A percentile compares a stretch with the other conserved stretches of the same genome.
Conservation (phyloP, 805 yeast genomes). For the Wickerhamiella allomyrinae region DNA sequence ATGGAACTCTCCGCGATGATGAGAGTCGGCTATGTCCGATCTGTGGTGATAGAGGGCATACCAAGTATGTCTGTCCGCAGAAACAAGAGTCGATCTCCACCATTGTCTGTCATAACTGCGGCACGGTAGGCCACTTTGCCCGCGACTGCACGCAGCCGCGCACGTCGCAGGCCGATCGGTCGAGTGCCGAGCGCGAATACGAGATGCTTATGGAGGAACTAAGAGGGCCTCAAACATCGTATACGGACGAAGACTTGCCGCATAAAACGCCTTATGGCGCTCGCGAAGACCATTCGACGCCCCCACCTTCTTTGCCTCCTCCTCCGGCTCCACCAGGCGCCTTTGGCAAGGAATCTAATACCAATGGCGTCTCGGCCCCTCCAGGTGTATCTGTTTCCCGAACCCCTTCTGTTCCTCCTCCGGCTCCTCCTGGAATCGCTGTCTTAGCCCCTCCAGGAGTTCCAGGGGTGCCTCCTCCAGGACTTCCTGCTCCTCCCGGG, state of each 20-base stretch:
- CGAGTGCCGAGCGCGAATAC: conserved; percentile 32
- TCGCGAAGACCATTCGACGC: neutral
- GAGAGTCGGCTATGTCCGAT: conserved; percentile 45
- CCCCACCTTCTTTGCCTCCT: neutral
- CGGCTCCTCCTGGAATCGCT: neutral
- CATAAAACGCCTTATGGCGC: neutral
- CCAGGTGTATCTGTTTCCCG: too few species aligned
- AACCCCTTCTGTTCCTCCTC: too few species aligned
- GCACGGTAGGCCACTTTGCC: conserved; percentile 72
- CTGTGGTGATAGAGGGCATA: conserved; percentile 58
- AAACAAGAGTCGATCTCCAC: conserved; percentile 35
- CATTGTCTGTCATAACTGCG: conserved; percentile 66
- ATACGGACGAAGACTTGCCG: neutral
- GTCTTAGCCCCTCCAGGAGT: neutral
- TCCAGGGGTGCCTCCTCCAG: conserved; percentile 7
- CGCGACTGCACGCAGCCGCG: conserved; percentile 51
- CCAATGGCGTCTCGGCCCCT: too few species aligned
- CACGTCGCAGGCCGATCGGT: conserved; percentile 11
- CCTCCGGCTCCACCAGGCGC: neutral
- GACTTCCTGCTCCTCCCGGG: conserved; percentile 12
- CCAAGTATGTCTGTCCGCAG: conserved; percentile 47
- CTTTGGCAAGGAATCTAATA: too few species aligned
- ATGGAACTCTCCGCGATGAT: conserved; percentile 86
- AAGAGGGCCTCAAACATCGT: neutral
- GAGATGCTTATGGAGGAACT: conserved; percentile 39